These are phyloP conservation scores for Ophiostoma montium DNA, from an alignment of 2,329 filamentous ascomycete species.

Conservation along the genomic window DNA sequence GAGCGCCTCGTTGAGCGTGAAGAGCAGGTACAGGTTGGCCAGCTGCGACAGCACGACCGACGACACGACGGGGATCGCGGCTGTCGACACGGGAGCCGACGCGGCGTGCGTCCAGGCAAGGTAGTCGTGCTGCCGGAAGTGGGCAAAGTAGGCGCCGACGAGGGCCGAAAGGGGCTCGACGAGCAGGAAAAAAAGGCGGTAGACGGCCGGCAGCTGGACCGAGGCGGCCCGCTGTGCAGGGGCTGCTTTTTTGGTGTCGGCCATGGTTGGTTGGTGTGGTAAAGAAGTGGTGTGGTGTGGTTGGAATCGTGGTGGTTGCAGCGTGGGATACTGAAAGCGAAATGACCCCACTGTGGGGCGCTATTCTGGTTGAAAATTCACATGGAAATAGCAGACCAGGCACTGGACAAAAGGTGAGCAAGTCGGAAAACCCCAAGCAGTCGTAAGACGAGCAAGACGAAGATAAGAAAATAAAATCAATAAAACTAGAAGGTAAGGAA, in stretches of 20 bases:
- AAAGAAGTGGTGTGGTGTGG: no score
- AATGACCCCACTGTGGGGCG: no score
- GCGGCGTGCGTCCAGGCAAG: constrained; percentile 47
- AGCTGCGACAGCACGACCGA: constrained; percentile 59
- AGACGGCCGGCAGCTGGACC: constrained; percentile 29
- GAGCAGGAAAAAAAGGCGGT: constrained; percentile 61
- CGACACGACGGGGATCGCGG: constrained; percentile 40
- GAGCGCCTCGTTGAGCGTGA: constrained; percentile 63
- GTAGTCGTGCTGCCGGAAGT: constrained; percentile 40
- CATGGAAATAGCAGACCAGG: no score
- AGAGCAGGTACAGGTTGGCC: constrained; percentile 64
- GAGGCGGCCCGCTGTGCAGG: neutral
- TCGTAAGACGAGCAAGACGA: no score
- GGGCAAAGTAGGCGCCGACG: constrained; percentile 30
- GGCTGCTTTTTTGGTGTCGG: neutral
- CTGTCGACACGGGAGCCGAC: constrained; percentile 28
- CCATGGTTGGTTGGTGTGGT: neutral
- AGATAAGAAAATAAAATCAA: no score
- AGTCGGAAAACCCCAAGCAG: no score
- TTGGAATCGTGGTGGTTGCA: no score
- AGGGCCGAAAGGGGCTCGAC: constrained; percentile 48
- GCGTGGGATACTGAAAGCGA: no score
- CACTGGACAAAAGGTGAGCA: no score
- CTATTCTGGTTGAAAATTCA: no score
- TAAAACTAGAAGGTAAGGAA: no score